Conservation (phyloP, 139 green algal genomes). For the Spirogloea muscicola region DNA sequence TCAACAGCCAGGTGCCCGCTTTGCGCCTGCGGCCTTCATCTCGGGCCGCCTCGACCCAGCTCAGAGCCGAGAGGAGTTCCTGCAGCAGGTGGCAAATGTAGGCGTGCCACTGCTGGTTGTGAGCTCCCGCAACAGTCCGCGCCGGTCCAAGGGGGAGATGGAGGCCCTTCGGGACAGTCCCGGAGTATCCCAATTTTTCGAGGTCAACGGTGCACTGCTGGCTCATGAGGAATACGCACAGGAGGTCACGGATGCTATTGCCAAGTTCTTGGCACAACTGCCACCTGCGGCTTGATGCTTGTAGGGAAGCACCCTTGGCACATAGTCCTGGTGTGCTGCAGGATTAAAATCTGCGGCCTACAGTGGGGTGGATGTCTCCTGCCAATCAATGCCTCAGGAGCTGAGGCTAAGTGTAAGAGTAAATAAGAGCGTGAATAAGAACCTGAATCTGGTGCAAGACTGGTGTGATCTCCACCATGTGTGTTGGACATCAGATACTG, state of each 20-base stretch:
- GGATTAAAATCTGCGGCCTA: no score
- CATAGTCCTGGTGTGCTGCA: no score
- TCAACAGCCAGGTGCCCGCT: constrained; percentile 8
- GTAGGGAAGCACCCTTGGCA: no score
- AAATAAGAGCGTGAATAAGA: no score
- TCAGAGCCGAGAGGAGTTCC: constrained; percentile 21
- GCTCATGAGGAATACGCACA: constrained; percentile 30
- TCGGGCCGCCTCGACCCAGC: constrained; percentile 4
- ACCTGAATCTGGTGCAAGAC: no score
- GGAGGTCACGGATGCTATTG: background rate
- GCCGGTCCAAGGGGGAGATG: constrained; percentile 33
- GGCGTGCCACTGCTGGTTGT: constrained; percentile 15
- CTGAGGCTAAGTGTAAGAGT: no score
- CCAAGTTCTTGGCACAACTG: no score
- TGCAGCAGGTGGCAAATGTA: background rate
- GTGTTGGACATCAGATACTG: no score
- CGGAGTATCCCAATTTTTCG: constrained; percentile 5
- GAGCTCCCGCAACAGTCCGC: background rate
- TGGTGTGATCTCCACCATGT: no score
- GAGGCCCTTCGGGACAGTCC: constrained; percentile 4
- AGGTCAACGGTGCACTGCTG: constrained; percentile 13
- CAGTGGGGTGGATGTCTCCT: no score
- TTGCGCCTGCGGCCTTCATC: constrained; percentile 24
- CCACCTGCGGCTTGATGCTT: no score
- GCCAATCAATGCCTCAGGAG: no score